A percentile compares a stretch with the other conserved stretches of the same genome.
Conservation (phyloP, 2,329 filamentous ascomycete genomes). For the Beauveria rudraprayagi region DNA sequence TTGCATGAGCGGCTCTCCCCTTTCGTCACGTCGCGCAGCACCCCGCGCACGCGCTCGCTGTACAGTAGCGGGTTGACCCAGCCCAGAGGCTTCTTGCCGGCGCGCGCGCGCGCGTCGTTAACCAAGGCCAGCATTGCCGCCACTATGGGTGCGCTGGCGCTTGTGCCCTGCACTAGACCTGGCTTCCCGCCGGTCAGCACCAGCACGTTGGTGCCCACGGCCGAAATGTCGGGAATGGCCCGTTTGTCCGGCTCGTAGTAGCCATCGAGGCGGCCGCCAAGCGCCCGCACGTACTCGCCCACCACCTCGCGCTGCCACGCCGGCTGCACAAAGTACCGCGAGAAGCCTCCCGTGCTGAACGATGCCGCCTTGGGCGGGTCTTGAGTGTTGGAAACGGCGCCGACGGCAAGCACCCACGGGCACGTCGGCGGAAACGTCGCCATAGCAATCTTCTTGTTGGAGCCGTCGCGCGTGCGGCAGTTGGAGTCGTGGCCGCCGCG, state of each 20-base stretch:
- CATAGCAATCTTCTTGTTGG: conserved; percentile 45
- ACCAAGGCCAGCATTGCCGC: conserved; percentile 46
- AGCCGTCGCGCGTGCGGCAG: conserved; percentile 53
- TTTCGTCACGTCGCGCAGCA: conserved; percentile 33
- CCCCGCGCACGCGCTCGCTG: conserved; percentile 25
- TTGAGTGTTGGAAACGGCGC: conserved; percentile 40
- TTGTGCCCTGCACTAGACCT: conserved; percentile 33
- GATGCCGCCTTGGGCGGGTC: conserved; percentile 32
- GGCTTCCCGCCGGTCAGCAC: conserved; percentile 24
- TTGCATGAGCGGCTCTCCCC: conserved; percentile 34
- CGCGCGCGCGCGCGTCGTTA: conserved; percentile 43
- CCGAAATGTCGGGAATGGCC: conserved; percentile 43
- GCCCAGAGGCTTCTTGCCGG: conserved; percentile 41
- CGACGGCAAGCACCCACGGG: conserved; percentile 60
- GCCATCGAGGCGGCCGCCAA: conserved; percentile 35
- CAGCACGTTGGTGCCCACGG: conserved; percentile 50
- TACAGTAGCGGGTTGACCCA: conserved; percentile 47
- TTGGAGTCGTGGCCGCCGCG: conserved; percentile 36
- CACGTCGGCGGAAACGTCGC: conserved; percentile 59
- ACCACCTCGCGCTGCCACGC: conserved; percentile 38
- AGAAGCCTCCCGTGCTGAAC: conserved; percentile 47
- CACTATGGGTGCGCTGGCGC: conserved; percentile 46
- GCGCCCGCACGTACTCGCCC: conserved; percentile 28
- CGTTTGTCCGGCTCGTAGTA: conserved; percentile 39
- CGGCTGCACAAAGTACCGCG: conserved; percentile 38